Evolutionary conservation across 257 asterid species (phyloP).

Genomic region (Solanum lycopersicoides): DNA sequence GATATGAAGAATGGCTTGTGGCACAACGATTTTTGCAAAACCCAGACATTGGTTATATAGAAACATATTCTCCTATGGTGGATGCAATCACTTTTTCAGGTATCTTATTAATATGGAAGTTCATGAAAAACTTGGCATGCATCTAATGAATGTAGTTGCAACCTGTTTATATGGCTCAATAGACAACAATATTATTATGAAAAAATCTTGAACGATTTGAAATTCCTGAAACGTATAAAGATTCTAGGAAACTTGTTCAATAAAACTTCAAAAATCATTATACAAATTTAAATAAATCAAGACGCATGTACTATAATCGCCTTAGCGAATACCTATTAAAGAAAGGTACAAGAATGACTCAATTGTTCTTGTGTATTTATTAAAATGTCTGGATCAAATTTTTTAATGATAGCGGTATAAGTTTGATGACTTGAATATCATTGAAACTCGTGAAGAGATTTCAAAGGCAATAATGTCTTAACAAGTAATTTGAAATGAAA

Average conservation of each 20-base stretch:
- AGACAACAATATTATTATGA: not conserved
- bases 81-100: not conserved
- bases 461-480: not conserved
- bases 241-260: not conserved
- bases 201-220: not conserved
- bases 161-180: not conserved
- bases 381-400: no score
- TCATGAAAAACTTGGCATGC: not conserved
- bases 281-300: no score
- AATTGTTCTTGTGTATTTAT: not conserved
- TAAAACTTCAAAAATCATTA: not conserved
- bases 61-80: not conserved
- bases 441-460: not conserved
- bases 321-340: not conserved
- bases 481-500: not conserved
- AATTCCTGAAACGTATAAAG: not conserved
- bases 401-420: no score
- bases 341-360: not conserved
- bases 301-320: not conserved
- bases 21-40: not conserved
- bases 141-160: not conserved
- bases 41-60: not conserved
- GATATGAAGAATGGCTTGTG: not conserved
- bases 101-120: no score
- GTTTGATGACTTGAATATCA: not conserved